Base-by-base conservation (phyloP, 1,139 yeast genomes). In the Suhomyces anneliseae region DNA sequence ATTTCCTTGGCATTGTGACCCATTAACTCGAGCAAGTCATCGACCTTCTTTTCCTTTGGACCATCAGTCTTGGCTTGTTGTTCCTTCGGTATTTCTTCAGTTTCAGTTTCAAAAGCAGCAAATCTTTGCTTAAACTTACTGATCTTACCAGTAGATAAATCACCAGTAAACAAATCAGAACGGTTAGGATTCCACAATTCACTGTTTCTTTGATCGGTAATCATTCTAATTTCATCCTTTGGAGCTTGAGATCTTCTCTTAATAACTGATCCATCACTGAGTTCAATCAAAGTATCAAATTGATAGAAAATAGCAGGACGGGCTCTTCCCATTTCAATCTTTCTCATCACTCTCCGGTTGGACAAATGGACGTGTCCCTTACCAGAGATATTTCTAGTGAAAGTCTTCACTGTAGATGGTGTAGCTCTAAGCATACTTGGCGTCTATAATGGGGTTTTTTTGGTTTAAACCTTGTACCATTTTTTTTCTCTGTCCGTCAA, bases 271-370 rank as follows among this genome's bases (percentile, higher is more conserved):
- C 99, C 99, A 64, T 93, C 98, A 57, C 95, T 86, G 48, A 92
- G 78, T 67, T 92, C 96, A 10, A 93, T 92, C 40, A 79, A 70
- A 36, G 95, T 87, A 54, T 92, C 92, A 63, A 93, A 93, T 63
- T 89, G 90, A 70, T 92, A 81, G 69, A 89, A 92, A 39, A 92
- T 87, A 38, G 97, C 90, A 2, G 98, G 97, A 68, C 97, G 81
- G 14, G 96, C 90, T 63, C 85, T 85, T 43, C 97, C 97, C 51
- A 81, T 71, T 54, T 71, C 65, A 56, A 81, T 80, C 56, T 77
- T 79, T 56, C 77, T 78, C 73, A 77, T 68, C 36, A 81, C 83
- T 66, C 85, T 74, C 58, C 76, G 67, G 50, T 73, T 74, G 39
- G 79, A 65, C 61, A 79, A 61, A 60, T 70, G 69, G 44, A 76